phyloP scores from a whole-genome alignment of 257 asterid genomes.

The Eustoma russellianum region DNA sequence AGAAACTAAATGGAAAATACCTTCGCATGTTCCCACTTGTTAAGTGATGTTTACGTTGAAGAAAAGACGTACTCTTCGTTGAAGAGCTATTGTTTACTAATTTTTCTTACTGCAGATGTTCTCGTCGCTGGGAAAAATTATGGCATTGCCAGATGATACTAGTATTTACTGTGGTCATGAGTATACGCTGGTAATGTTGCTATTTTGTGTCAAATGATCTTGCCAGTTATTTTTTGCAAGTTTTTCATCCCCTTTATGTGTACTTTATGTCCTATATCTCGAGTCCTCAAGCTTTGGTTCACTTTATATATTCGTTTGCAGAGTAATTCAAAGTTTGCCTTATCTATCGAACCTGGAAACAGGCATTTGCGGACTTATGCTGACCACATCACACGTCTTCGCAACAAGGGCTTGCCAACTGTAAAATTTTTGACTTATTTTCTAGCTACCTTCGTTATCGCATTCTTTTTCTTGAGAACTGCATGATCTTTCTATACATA shows the following conservation, averaged over 20 bases:
- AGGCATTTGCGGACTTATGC: slow-evolving; percentile 71
- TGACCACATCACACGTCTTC: slow-evolving; percentile 44
- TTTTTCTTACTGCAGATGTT: slow-evolving; percentile 51
- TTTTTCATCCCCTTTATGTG: background rate
- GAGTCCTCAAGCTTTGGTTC: background rate
- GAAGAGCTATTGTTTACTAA: background rate
- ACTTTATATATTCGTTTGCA: slow-evolving; percentile 23
- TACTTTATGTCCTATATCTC: background rate
- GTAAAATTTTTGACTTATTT: slow-evolving; percentile 24
- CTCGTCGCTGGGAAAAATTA: slow-evolving; percentile 63
- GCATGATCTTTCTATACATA: too few species aligned
- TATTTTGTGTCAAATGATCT: slow-evolving; percentile 1
- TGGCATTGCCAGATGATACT: slow-evolving; percentile 75
- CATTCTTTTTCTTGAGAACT: too few species aligned
- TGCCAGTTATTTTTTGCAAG: background rate
- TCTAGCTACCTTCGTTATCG: background rate
- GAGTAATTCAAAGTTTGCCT: slow-evolving; percentile 95
- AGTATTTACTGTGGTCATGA: slow-evolving; percentile 86
- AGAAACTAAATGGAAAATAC: too few species aligned
- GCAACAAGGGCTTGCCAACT: slow-evolving; percentile 79
- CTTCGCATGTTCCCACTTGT: too few species aligned
- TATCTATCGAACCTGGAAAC: slow-evolving; percentile 77
- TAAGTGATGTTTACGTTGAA: too few species aligned
- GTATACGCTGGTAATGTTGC: slow-evolving; percentile 57
- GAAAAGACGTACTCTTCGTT: too few species aligned